A percentile compares a stretch with the other conserved stretches of the same genome.
phyloP scores from a whole-genome alignment of 1,139 yeast species.

The Arxiozyma heterogenica region DNA sequence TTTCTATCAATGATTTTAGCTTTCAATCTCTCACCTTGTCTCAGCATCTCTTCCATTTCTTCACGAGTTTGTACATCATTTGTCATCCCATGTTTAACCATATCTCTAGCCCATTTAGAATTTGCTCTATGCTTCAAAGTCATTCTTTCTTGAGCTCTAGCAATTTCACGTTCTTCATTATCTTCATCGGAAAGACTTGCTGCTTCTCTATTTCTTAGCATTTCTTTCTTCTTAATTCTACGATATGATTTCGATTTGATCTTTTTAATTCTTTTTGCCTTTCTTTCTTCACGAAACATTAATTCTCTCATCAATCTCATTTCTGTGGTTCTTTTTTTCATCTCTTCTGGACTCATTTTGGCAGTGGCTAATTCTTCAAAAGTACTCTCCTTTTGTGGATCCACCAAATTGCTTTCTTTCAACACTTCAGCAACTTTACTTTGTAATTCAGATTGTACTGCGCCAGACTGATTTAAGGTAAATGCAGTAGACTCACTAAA shows the following conservation, averaged over 20 bases:
- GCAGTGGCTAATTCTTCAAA: slow-evolving; percentile 87
- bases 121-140: slow-evolving; percentile 80
- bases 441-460: slow-evolving; percentile 57
- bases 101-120: slow-evolving; percentile 81
- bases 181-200: slow-evolving; percentile 52
- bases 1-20: slow-evolving; percentile 64
- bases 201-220: slow-evolving; percentile 56
- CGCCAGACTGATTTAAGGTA: slow-evolving; percentile 37
- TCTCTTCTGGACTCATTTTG: slow-evolving; percentile 70
- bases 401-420: slow-evolving; percentile 55
- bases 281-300: slow-evolving; percentile 89
- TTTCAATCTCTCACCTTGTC: slow-evolving; percentile 73
- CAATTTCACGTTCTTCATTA: slow-evolving; percentile 57
- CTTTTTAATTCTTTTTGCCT: slow-evolving; percentile 84
- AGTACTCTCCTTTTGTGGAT: slow-evolving; percentile 67
- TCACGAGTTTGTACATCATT: slow-evolving; percentile 77
- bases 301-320: slow-evolving; percentile 87
- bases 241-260: slow-evolving; percentile 88
- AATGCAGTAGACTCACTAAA: slow-evolving; percentile 46
- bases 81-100: slow-evolving; percentile 83
- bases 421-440: slow-evolving; percentile 53
- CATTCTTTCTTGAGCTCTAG: slow-evolving; percentile 89
- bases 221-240: slow-evolving; percentile 77
- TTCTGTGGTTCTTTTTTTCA: slow-evolving; percentile 69
- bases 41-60: slow-evolving; percentile 89